Evolutionary conservation across 2,329 filamentous ascomycete species (phyloP), one percentile per base, ranked within the genome.

Genomic region (Fusarium marasasianum): DNA sequence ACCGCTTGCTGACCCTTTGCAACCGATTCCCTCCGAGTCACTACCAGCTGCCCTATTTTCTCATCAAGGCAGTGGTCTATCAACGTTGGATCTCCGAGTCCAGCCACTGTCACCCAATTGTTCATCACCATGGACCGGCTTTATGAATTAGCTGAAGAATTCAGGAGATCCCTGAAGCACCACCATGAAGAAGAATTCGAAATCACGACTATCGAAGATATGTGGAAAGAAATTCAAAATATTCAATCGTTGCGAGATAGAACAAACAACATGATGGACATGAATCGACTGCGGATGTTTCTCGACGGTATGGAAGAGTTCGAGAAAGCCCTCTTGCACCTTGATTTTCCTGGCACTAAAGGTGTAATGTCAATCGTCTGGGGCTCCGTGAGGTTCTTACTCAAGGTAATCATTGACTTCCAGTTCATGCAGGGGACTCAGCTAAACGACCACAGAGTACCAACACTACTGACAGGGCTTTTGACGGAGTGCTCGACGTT

Each of bases 211-310:
- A 33, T 33, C 1, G 14, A 3, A 8, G 65, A 53, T 24, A 68
- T 54, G 65, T 5, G 15, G 5, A 41, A 20, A 4, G 65, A 68
- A 4, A 62, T 68, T 0, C 18, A 5, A 0, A 18, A 48, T 2
- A 68, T 68, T 6, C 65, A 68, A 41, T 22, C 3, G 1, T 7
- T n/a, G 0, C 65, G 65, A 33, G 63, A 54, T 2, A 10, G 3
- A 14, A 61, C 24, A 3, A 26, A 38, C 1, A 68, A 29, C 6
- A 62, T 68, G 65, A 68, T 68, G 24, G 66, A 68, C 11, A 68
- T 68, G 65, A 68, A 68, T 37, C 37, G 65, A 5, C 31, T 68
- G 0, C 15, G 18, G 4, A 68, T 68, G 65, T 68, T 68, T 13
- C 22, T 68, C 1, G 4, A 22, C 1, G 65, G 65, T 0, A 54